Evolutionary conservation across 805 yeast genomes (phyloP), one percentile per base, ranked within the genome.

Genomic region (Pichia kluyveri): DNA sequence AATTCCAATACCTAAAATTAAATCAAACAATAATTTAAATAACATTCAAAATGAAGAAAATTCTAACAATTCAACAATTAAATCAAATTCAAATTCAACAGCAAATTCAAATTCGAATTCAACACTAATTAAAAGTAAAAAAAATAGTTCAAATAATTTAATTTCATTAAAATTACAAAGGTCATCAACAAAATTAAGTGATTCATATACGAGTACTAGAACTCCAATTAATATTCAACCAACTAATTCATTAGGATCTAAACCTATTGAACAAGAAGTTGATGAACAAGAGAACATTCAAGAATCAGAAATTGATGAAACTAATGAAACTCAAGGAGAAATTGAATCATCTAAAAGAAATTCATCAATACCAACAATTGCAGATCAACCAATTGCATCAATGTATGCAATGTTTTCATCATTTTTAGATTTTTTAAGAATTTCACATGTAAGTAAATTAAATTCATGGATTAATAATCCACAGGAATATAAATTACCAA

Each of bases 401-500:
- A 50, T 65, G 30, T 61, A 61, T 47, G 66, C 65, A 45, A 55
- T 64, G 42, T 59, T 55, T 39, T 54, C 67, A 10, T 60, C 59
- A 34, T 64, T 55, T 39, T 40, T 56, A 14, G 69, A 65, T 47
- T 60, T 62, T 40, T 34, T 57, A 46, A 43, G 38, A 47, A 52
- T 38, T 46, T 45, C 54, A 27, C 38, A 45, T n/a, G 27, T 41
- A 49, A 46, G 54, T 43, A 27, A 53, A 52, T 26, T 51, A 47
- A 52, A 41, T 32, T 43, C 36, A 11, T 34, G 56, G 47, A 39
- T 54, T 18, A 43, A 54, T 27, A 51, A 55, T 9, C 49, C 51
- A 9, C 40, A 53, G 17, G 46, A 51, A 19, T 48, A 46, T 31
- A 42, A 52, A 19, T 30, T 43, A 30, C 38, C 18, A 32, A 4